Base-by-base conservation (phyloP, 2,329 filamentous ascomycete genomes). In the Drechslerella dactyloides region DNA sequence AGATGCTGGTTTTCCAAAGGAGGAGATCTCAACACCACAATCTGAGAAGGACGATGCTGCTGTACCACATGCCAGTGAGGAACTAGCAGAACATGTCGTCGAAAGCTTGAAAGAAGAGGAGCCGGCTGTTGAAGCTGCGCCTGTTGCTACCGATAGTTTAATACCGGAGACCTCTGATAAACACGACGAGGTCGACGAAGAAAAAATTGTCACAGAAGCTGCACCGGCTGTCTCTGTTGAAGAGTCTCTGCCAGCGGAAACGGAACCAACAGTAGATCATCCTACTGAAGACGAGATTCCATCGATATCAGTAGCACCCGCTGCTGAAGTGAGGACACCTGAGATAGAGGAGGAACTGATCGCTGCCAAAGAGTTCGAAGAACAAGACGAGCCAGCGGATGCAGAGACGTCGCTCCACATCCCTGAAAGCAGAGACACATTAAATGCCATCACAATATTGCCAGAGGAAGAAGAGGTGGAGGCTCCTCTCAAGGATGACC, bases 271-370 rank as follows among this genome's bases (percentile, higher is more conserved):
- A 21, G 24, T 37, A 19, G 40, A 19, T 23, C 53, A 69, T n/a
- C 53, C 58, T 19, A 15, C 23, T 10, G 58, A 50, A n/a, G 65
- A 63, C 2, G 65, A 69, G 48, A 52, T 64, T 23, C 66, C 66
- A 2, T 70, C 66, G 37, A 70, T 70, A 70, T 64, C 66, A 19
- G 66, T 70, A 23, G 60, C 42, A 13, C 17, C 57, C 23, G 24
- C 55, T 8, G 46, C 19, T 33, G 50, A 70, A 44, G 66, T 64
- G 30, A 53, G 53, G 11, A 23, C 53, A 24, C 37, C 59, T 10
- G 55, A 40, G 30, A 52, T 57, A 19, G 48, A 44, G 19, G 55
- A 63, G 13, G 60, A 59, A 52, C 33, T 56, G 19, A n/a, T 21
- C 30, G 62, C 53, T 21, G 51, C 50, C 1, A 48, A 62, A 30